Evolutionary conservation across 805 yeast genomes (phyloP), one percentile per base, ranked within the genome.

Genomic region (Nakazawaea sp.): DNA sequence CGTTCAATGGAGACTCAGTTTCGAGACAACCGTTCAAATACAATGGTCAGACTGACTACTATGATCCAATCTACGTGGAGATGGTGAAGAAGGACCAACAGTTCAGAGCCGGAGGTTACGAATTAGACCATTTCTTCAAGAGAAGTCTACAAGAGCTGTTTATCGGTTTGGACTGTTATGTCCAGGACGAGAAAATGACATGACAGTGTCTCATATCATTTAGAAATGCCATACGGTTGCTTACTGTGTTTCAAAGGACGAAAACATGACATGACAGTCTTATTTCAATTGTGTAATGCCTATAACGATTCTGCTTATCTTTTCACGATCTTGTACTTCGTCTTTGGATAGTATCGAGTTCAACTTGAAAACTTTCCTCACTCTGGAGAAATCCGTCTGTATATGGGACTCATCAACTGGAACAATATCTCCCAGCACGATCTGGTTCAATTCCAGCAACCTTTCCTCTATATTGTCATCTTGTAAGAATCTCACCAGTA

Each of bases 1-100:
- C 97, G 7, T 90, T 90, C 61, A 78, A 81, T 52, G 97, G 97
- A 31, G 97, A 90, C 59, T 68, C 92, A 43, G 79, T 81, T 41
- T 43, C 62, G 6, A 58, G 64, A 18, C 66, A 67, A 37, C 66
- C 71, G 20, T 88, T 76, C 58, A 61, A 57, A 9, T 58, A 78
- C 15, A 50, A 52, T 24, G 53, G 59, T 4, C 51, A 48, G 13
- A 37, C 51, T 2, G 45, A 50, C 19, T 82, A 81, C 53, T 68
- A 66, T 40, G 92, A 84, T 53, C 86, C 90, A 16, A 70, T 73
- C 38, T 63, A 73, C 32, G 25, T 40, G 21, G 56, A 55, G 19
- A 24, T 58, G 41, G 52, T 53, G 1, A 51, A 68, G 45, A 63
- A 60, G 5, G 80, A 78, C 54, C 71, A 73, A 27, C 85, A 80